A percentile compares a stretch with the other conserved stretches of the same genome.
phyloP scores from a whole-genome alignment of 228 moss, liverwort and hornwort species.

The Sphagnum fallax region DNA sequence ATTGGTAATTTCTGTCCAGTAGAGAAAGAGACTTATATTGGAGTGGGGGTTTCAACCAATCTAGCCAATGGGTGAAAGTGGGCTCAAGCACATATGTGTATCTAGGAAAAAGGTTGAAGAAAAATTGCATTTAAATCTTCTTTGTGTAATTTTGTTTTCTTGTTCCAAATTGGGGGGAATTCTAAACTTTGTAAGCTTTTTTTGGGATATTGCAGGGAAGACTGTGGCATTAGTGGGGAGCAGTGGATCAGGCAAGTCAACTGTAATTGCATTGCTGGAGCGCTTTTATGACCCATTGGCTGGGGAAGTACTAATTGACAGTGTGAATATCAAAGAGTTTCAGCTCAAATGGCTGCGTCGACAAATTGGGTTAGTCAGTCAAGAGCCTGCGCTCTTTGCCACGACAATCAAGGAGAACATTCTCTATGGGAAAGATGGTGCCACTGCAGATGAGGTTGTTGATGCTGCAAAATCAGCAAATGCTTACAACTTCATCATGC shows the following conservation, averaged over 20 bases:
- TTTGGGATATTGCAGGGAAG: slow-evolving; percentile 22
- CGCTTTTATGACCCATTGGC: slow-evolving; percentile 76
- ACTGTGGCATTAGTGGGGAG: slow-evolving; percentile 76
- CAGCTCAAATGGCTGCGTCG: slow-evolving; percentile 79
- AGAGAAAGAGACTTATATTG: no score
- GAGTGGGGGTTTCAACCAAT: no score
- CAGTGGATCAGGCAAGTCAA: slow-evolving; percentile 79
- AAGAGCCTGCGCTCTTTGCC: slow-evolving; percentile 85
- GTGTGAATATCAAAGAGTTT: slow-evolving; percentile 63
- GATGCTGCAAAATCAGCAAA: slow-evolving; percentile 64
- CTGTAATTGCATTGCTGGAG: slow-evolving; percentile 73
- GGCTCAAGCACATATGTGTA: no score
- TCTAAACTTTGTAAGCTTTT: no score
- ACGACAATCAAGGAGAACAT: slow-evolving; percentile 73
- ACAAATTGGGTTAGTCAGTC: slow-evolving; percentile 77
- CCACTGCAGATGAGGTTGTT: slow-evolving; percentile 37
- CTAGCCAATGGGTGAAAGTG: no score
- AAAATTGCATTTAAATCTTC: no score
- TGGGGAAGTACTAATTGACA: slow-evolving; percentile 71
- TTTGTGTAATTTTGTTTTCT: no score
- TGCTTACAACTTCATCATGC: slow-evolving; percentile 49
- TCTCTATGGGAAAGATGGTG: slow-evolving; percentile 59
- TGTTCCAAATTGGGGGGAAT: no score
- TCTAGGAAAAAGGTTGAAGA: no score
- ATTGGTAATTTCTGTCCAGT: background rate